Evolutionary conservation across 2,329 filamentous ascomycete species (phyloP).

Genomic region (Leptographium lundbergii): DNA sequence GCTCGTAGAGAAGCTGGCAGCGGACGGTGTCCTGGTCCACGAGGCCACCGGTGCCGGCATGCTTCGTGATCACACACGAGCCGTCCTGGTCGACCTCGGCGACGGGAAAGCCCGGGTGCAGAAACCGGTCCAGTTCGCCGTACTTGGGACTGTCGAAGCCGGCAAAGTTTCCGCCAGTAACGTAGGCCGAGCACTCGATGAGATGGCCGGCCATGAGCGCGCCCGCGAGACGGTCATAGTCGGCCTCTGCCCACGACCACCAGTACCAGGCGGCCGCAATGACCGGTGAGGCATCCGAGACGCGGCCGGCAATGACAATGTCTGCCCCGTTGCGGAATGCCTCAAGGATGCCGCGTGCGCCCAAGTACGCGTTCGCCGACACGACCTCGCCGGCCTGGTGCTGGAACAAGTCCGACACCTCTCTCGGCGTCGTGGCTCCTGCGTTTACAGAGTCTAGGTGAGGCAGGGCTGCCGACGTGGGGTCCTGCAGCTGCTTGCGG

Average conservation of each 20-base stretch:
- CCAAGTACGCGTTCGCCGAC: slow-evolving; percentile 9
- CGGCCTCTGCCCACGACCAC: slow-evolving; percentile 10
- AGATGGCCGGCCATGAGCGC: slow-evolving; percentile 15
- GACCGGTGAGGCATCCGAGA: slow-evolving; percentile 12
- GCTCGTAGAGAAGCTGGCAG: slow-evolving; percentile 22
- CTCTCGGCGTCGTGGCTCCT: too few species aligned
- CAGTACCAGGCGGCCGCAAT: slow-evolving; percentile 13
- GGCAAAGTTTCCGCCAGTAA: slow-evolving; percentile 18
- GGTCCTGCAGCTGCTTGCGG: too few species aligned
- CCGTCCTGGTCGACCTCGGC: slow-evolving; percentile 7
- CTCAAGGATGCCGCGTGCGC: slow-evolving; percentile 12
- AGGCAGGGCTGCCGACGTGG: too few species aligned
- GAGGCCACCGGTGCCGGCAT: slow-evolving; percentile 14
- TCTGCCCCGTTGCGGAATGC: slow-evolving; percentile 11
- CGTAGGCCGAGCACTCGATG: slow-evolving; percentile 16
- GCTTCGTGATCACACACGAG: slow-evolving; percentile 12
- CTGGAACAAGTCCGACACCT: too few species aligned
- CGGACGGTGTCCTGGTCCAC: slow-evolving; percentile 12
- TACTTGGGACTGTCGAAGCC: slow-evolving; percentile 13
- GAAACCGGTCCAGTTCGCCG: neutral
- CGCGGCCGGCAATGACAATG: slow-evolving; percentile 13
- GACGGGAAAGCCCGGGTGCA: slow-evolving; percentile 15
- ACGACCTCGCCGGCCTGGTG: too few species aligned
- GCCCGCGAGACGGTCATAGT: slow-evolving; percentile 12
- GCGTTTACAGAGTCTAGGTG: too few species aligned